These are phyloP conservation scores for Geranium incanum DNA, from an alignment of 441 rosid genomes.

Conservation along the genomic window DNA sequence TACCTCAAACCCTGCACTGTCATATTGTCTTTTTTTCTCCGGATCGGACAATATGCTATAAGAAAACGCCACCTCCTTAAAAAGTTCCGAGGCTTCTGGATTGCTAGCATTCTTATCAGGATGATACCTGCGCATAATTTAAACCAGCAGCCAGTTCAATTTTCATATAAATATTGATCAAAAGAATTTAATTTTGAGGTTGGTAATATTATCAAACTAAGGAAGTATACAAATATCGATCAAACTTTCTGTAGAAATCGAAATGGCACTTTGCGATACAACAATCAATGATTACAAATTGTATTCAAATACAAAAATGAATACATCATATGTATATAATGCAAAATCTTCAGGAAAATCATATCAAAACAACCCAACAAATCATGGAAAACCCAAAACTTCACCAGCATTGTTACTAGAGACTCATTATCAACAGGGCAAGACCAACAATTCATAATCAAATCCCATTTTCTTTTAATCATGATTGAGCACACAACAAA, in stretches of 20 bases:
- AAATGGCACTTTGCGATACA: no score
- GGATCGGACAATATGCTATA: slow-evolving; percentile 94
- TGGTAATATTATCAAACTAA: no score
- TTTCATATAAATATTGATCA: no score
- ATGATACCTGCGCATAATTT: slow-evolving; percentile 39
- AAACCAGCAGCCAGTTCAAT: not conserved
- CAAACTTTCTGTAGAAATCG: no score
- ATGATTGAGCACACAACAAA: no score
- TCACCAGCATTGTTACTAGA: not conserved
- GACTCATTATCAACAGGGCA: not conserved
- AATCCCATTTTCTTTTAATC: not conserved
- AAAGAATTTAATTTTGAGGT: no score
- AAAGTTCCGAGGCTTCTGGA: slow-evolving; percentile 89
- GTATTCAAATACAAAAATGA: no score
- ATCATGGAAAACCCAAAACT: not conserved
- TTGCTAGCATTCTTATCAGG: slow-evolving; percentile 34
- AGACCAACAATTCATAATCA: not conserved
- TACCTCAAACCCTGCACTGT: slow-evolving; percentile 93
- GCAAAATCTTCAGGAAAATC: not conserved
- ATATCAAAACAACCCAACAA: no score
- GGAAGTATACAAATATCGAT: no score
- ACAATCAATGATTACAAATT: no score
- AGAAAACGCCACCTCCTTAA: slow-evolving; percentile 94
- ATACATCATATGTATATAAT: no score
- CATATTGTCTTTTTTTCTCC: slow-evolving; percentile 92